A percentile compares a stretch with the other conserved stretches of the same genome.
phyloP scores from a whole-genome alignment of 257 asterid species.

The Solanum lycopersicoides region DNA sequence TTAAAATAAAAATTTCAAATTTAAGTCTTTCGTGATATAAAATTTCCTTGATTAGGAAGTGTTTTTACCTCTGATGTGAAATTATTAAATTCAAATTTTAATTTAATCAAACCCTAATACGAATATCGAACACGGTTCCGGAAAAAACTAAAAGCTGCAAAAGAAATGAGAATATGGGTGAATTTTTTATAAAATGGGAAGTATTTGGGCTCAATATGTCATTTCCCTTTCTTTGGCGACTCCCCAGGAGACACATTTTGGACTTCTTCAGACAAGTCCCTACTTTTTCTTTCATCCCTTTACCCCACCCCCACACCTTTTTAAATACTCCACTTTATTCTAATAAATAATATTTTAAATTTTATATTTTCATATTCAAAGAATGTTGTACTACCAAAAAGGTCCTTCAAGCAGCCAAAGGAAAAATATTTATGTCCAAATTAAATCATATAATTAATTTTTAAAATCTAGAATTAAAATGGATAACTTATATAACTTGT shows the following conservation, averaged over 20 bases:
- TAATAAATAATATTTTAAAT: not conserved
- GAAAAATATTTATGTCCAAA: not conserved
- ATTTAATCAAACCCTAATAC: not conserved
- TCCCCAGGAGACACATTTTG: slow-evolving; percentile 32
- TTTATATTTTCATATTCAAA: not conserved
- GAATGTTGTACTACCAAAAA: not conserved
- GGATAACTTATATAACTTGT: not conserved
- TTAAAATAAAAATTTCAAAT: not conserved
- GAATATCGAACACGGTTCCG: rapidly evolving
- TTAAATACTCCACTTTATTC: not conserved
- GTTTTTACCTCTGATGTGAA: rapidly evolving
- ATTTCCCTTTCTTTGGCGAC: slow-evolving; percentile 25
- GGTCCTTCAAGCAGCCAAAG: not conserved
- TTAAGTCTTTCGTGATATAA: not conserved
- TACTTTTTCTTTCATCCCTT: slow-evolving; percentile 24
- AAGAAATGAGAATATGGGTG: not conserved
- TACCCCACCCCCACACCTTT: not conserved
- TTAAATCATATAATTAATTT: not conserved
- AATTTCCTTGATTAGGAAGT: not conserved
- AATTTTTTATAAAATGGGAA: not conserved
- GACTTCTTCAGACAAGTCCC: slow-evolving; percentile 35
- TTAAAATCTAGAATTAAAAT: no score
- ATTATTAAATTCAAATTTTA: not conserved
- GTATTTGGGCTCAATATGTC: not conserved
- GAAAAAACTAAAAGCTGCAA: not conserved